phyloP scores from a whole-genome alignment of 495 filamentous ascomycete species.

The Chaetomium cochliodes region DNA sequence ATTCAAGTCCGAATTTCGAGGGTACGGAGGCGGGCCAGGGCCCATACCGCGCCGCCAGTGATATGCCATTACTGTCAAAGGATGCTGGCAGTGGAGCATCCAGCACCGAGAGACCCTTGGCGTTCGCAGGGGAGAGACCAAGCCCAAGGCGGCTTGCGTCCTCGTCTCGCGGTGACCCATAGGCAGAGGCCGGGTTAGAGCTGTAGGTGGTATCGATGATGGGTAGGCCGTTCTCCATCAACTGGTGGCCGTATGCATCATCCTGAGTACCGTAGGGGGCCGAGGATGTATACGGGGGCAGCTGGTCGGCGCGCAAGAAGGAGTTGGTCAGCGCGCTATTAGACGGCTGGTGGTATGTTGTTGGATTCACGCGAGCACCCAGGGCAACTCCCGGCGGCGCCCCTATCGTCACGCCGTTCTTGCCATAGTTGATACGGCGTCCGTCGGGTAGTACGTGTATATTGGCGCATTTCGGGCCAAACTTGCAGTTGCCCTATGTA shows the following conservation, averaged over 20 bases:
- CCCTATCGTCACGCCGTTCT: slow-evolving; percentile 53
- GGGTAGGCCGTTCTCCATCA: slow-evolving; percentile 57
- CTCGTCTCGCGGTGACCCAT: slow-evolving; percentile 86
- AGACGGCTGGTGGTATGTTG: slow-evolving; percentile 47
- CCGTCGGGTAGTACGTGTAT: slow-evolving; percentile 94
- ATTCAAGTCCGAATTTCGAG: slow-evolving; percentile 87
- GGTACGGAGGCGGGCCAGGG: slow-evolving; percentile 92
- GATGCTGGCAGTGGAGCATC: slow-evolving; percentile 93
- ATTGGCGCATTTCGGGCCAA: slow-evolving; percentile 94
- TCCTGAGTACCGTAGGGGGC: slow-evolving; percentile 46
- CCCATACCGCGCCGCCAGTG: slow-evolving; percentile 82
- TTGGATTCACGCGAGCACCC: slow-evolving; percentile 69
- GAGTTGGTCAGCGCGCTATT: slow-evolving; percentile 78
- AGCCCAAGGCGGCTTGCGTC: slow-evolving; percentile 55
- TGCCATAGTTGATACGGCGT: slow-evolving; percentile 75
- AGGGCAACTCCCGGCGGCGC: slow-evolving; percentile 54
- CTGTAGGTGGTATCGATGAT: slow-evolving; percentile 78
- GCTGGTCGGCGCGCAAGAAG: slow-evolving; percentile 68
- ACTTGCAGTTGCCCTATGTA: slow-evolving; percentile 93
- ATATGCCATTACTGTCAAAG: slow-evolving; percentile 95
- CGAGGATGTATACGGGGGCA: slow-evolving; percentile 38
- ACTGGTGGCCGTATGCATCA: slow-evolving; percentile 44
- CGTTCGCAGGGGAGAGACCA: slow-evolving; percentile 70
- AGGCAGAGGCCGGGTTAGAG: slow-evolving; percentile 72
- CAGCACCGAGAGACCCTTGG: slow-evolving; percentile 72